Evolutionary conservation across 2,329 filamentous ascomycete species (phyloP).

Genomic region (Diaporthe nobilis): DNA sequence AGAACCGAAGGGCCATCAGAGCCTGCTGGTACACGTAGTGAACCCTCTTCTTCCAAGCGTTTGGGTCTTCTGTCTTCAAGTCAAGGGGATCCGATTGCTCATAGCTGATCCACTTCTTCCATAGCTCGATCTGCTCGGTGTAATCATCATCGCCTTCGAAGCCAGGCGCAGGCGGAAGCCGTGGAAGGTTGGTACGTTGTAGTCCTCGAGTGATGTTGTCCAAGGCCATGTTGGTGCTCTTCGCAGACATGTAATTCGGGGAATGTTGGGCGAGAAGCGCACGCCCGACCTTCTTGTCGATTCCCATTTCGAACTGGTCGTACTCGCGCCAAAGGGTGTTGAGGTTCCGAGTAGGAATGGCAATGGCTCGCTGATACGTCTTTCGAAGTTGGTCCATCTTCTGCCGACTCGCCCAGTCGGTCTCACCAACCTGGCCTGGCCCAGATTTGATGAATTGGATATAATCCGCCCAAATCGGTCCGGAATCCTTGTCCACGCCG

Average conservation of each 20-base stretch:
- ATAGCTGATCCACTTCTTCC: constrained; percentile 96
- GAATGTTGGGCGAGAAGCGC: constrained; percentile 96
- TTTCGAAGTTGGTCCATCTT: constrained; percentile 97
- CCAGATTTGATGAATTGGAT: constrained; percentile 92
- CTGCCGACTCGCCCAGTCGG: constrained; percentile 95
- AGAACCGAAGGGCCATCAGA: constrained; percentile 92
- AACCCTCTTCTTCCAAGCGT: constrained; percentile 82
- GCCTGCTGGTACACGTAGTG: constrained; percentile 95
- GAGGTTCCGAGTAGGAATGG: constrained; percentile 86
- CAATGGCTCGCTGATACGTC: constrained; percentile 91
- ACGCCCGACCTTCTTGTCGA: constrained; percentile 94
- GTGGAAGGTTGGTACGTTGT: constrained; percentile 82
- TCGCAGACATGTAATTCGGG: constrained; percentile 94
- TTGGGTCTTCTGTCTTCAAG: constrained; percentile 83
- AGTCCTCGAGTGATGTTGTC: constrained; percentile 88
- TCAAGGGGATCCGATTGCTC: constrained; percentile 94
- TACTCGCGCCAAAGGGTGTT: constrained; percentile 97
- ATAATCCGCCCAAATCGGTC: constrained; percentile 93
- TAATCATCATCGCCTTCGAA: constrained; percentile 92
- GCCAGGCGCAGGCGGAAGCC: constrained; percentile 84
- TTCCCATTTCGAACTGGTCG: constrained; percentile 92
- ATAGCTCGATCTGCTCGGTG: constrained; percentile 84
- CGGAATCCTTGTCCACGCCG: constrained; percentile 91
- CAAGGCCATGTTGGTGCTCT: constrained; percentile 90
- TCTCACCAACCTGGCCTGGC: constrained; percentile 87